phyloP scores from a whole-genome alignment of 2,329 filamentous ascomycete species.

The Penicillium digitatum region DNA sequence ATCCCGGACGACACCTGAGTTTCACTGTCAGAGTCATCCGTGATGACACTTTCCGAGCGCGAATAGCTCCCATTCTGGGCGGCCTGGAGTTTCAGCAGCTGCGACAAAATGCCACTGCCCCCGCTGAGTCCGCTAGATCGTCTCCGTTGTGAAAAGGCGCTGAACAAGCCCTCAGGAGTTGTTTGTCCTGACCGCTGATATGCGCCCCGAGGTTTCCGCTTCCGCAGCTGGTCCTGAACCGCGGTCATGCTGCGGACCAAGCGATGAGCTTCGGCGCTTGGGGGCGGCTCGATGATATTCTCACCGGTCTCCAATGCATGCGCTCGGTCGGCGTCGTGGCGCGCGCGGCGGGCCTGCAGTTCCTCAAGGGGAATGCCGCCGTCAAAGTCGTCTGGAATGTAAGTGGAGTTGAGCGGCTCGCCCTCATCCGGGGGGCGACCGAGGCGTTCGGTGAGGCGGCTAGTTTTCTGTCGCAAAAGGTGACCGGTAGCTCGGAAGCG shows the following conservation, averaged over 20 bases:
- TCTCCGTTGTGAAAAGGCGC: constrained; percentile 23
- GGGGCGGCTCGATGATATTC: constrained; percentile 17
- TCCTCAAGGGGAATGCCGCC: constrained; percentile 22
- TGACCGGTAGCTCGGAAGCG: constrained; percentile 30
- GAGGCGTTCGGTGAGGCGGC: constrained; percentile 27
- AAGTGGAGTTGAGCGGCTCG: constrained; percentile 27
- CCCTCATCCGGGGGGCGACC: constrained; percentile 33
- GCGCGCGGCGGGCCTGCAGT: constrained; percentile 20
- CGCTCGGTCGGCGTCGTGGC: constrained; percentile 14
- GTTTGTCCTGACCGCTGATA: constrained; percentile 34
- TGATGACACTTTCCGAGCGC: constrained; percentile 29
- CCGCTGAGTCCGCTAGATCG: constrained; percentile 27
- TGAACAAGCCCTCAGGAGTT: constrained; percentile 29
- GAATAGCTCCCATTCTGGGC: constrained; percentile 39
- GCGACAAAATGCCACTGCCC: constrained; percentile 61
- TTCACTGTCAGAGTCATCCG: constrained; percentile 32
- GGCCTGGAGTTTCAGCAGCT: constrained; percentile 66
- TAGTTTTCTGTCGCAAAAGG: constrained; percentile 30
- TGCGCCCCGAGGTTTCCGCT: constrained; percentile 30
- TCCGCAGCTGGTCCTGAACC: constrained; percentile 21
- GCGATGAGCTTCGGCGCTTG: constrained; percentile 38
- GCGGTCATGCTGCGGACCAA: constrained; percentile 37
- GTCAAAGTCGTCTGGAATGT: constrained; percentile 32
- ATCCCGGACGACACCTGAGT: constrained; percentile 28
- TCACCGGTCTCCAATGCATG: constrained; percentile 20